Conservation (phyloP, 345 rosid species). For the Firmiana major region DNA sequence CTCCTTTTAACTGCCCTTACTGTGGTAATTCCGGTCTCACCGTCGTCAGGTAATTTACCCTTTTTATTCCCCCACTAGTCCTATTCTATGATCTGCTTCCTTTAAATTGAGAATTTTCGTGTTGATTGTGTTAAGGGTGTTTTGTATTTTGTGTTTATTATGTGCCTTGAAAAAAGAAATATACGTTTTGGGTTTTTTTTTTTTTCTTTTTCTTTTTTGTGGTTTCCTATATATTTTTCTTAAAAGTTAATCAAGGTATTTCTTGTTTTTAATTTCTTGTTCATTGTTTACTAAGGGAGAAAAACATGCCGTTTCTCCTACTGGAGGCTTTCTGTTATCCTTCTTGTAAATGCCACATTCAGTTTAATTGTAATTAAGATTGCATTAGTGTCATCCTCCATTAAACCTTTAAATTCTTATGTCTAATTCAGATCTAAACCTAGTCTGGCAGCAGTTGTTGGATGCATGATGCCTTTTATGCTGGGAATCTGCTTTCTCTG, state of each 20-base stretch:
- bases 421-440: constrained; percentile 68
- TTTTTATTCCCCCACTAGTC: neutral
- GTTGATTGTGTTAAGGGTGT: neutral
- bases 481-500: constrained; percentile 90
- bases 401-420: neutral
- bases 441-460: constrained; percentile 83
- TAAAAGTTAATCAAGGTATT: no score
- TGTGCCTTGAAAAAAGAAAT: neutral
- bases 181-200: neutral
- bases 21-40: constrained; percentile 87
- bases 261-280: neutral
- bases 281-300: neutral
- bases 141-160: neutral
- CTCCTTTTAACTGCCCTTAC: constrained; percentile 75
- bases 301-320: neutral
- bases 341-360: neutral
- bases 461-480: constrained; percentile 92
- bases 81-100: neutral
- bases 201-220: no score
- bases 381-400: neutral
- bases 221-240: no score
- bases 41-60: constrained; percentile 46
- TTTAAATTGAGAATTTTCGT: neutral
- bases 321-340: neutral
- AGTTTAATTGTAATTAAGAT: neutral